Conservation (phyloP, 2,329 filamentous ascomycete species). For the Dactylellina cionopaga region DNA sequence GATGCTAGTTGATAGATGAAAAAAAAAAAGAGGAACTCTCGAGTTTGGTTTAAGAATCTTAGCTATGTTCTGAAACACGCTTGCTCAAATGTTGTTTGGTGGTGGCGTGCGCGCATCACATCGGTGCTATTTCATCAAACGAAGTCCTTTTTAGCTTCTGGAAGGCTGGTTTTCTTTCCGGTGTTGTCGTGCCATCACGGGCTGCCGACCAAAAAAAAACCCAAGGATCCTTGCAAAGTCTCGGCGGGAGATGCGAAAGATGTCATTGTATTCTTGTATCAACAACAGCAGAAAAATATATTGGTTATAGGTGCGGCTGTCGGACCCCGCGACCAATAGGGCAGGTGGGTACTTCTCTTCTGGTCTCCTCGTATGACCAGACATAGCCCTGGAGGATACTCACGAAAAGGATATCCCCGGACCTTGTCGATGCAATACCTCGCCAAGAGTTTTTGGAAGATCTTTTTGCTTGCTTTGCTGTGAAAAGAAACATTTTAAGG, state of each 20-base stretch:
- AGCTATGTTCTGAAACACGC: background rate
- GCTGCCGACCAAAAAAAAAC: too few relatives aligned
- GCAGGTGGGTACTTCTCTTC: constrained; percentile 43
- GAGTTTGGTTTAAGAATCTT: too few relatives aligned
- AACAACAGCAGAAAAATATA: background rate
- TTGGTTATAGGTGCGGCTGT: constrained; percentile 41
- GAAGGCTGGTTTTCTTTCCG: constrained; percentile 14
- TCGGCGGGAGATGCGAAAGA: constrained; percentile 8
- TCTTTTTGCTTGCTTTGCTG: too few relatives aligned
- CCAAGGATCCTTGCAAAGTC: too few relatives aligned
- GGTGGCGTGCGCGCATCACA: constrained; percentile 39
- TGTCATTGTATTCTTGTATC: constrained; percentile 8
- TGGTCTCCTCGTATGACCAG: constrained; percentile 51
- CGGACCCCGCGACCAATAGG: constrained; percentile 52
- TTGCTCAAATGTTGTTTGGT: background rate
- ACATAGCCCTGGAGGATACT: constrained; percentile 44
- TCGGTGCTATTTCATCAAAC: constrained; percentile 8
- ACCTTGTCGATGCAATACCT: constrained; percentile 47
- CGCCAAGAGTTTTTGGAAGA: constrained; percentile 18
- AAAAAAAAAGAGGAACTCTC: constrained; percentile 36
- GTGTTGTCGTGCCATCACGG: too few relatives aligned
- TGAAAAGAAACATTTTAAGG: background rate
- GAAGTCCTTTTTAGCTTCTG: constrained; percentile 27
- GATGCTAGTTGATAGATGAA: too few relatives aligned
- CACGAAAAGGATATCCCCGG: constrained; percentile 30